phyloP scores from a whole-genome alignment of 163 green algal species.

The Botryococcus braunii region DNA sequence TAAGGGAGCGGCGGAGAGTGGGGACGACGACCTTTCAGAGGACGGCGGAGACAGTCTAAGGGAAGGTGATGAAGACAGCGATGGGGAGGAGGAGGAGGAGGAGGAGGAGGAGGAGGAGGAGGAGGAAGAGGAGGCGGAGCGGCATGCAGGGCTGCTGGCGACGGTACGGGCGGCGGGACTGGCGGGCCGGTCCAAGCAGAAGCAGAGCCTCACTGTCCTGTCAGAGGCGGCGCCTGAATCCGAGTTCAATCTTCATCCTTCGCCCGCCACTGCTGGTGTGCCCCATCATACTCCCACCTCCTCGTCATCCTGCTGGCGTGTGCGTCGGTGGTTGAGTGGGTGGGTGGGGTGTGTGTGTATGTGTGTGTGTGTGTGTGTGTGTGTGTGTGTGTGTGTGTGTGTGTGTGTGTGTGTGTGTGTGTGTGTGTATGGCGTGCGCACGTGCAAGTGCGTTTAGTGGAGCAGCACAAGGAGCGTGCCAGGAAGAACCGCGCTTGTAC shows the following conservation, averaged over 20 bases:
- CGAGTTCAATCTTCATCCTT: conserved; percentile 52
- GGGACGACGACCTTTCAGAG: conserved; percentile 2
- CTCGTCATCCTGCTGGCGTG: not conserved
- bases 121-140: conserved; percentile 12
- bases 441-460: conserved; percentile 14
- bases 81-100: conserved; percentile 6
- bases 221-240: conserved; percentile 65
- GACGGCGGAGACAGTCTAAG: conserved; percentile 7
- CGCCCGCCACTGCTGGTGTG: conserved; percentile 21
- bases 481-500: too few relatives aligned
- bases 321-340: not conserved
- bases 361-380: not conserved
- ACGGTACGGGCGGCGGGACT: conserved; percentile 20
- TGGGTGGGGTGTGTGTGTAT: too few relatives aligned
- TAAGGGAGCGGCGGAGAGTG: not conserved
- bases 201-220: too few relatives aligned
- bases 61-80: not conserved
- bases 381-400: not conserved
- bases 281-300: not conserved
- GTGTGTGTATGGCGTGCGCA: conserved; percentile 25
- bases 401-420: not conserved
- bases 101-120: conserved; percentile 17
- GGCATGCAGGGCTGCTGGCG: conserved; percentile 32
- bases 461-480: too few relatives aligned
- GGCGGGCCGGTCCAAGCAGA: not conserved